Percentiles rank a stretch among this genome's conserved stretches.
Conservation (phyloP, 2,329 filamentous ascomycete species). For the Botrytis tulipae region DNA sequence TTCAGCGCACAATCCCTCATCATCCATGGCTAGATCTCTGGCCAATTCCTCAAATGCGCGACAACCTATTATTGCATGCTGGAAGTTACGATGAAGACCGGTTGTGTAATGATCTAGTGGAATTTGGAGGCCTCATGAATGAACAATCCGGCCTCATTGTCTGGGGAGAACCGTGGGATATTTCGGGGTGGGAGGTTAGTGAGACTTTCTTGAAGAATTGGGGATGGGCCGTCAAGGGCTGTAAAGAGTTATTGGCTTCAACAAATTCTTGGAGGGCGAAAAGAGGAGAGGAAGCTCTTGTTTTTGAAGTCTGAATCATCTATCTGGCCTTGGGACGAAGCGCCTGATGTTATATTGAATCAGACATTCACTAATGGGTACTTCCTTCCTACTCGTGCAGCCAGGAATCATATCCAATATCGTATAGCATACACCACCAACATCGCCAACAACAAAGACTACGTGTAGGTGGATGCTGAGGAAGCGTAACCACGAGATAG, state of each 20-base stretch:
- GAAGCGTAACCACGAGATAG: neutral
- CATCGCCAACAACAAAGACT: neutral
- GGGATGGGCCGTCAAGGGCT: conserved; percentile 38
- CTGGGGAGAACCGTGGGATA: conserved; percentile 45
- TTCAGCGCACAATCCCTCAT: conserved; percentile 44
- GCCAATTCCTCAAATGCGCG: conserved; percentile 41
- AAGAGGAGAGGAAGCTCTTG: conserved; percentile 37
- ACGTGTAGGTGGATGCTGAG: neutral
- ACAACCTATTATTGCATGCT: conserved; percentile 42
- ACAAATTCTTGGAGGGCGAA: conserved; percentile 41
- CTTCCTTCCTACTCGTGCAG: neutral
- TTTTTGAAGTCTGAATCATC: neutral
- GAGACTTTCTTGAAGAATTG: conserved; percentile 44
- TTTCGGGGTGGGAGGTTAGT: conserved; percentile 44
- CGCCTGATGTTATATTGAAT: neutral
- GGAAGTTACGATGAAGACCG: conserved; percentile 45
- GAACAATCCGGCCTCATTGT: conserved; percentile 27
- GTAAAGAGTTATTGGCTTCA: conserved; percentile 36
- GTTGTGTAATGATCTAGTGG: conserved; percentile 45
- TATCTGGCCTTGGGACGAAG: neutral
- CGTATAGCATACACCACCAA: neutral
- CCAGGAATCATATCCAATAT: neutral
- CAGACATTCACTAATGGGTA: neutral
- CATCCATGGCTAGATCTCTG: conserved; percentile 45
- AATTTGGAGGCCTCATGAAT: conserved; percentile 42